Conservation (phyloP, 2,329 filamentous ascomycete genomes). For the Pseudogymnoascus sp. region DNA sequence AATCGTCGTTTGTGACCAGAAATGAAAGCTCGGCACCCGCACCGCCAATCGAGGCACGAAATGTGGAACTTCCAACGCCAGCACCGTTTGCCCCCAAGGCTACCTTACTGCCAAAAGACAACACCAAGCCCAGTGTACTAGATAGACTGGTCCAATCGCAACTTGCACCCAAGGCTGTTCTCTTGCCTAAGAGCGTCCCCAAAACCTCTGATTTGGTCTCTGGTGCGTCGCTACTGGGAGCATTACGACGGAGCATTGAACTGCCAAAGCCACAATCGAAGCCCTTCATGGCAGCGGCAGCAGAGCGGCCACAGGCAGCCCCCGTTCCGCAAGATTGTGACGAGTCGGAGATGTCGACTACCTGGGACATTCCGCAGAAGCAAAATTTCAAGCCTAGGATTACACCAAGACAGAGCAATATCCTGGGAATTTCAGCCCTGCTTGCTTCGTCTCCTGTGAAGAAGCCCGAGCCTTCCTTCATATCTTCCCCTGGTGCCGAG, state of each 20-base stretch:
- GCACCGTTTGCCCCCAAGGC: neutral
- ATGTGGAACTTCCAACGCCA: neutral
- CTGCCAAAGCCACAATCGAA: neutral
- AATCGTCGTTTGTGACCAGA: conserved; percentile 13
- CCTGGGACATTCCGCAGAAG: conserved; percentile 25
- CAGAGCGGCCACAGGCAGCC: neutral
- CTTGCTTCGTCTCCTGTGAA: conserved; percentile 22
- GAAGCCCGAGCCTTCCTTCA: neutral
- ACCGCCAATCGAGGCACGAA: neutral
- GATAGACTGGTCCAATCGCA: neutral
- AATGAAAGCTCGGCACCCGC: conserved; percentile 7
- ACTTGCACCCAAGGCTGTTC: conserved; percentile 12
- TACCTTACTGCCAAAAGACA: neutral
- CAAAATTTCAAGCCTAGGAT: conserved; percentile 23
- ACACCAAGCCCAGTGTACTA: neutral
- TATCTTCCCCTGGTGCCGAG: neutral
- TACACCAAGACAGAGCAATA: conserved; percentile 15
- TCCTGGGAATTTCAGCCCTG: conserved; percentile 22
- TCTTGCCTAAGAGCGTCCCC: conserved; percentile 2
- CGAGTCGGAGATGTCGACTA: neutral
- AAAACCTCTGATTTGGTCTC: conserved; percentile 10
- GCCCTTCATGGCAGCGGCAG: neutral
- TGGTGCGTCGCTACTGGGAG: conserved; percentile 18
- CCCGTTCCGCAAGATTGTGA: neutral
- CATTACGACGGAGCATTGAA: neutral